phyloP scores from a whole-genome alignment of 148 eudicot genomes.

The Heliosperma pusillum region DNA sequence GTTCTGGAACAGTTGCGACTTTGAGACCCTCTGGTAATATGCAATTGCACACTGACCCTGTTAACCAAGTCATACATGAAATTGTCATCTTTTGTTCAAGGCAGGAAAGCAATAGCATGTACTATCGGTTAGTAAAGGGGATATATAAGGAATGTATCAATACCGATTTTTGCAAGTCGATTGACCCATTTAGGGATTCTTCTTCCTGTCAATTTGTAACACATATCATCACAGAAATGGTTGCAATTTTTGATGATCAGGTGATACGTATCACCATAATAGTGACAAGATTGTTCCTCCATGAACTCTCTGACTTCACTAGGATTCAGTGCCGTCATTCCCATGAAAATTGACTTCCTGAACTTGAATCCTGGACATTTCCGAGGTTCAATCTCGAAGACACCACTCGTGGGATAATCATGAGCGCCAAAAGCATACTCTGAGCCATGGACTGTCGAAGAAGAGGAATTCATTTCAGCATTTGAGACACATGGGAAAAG shows the following conservation, averaged over 20 bases:
- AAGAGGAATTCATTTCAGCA: constrained; percentile 4
- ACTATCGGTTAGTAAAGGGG: neutral
- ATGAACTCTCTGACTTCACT: constrained; percentile 67
- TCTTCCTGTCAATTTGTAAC: constrained; percentile 69
- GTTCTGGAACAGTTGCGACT: constrained; percentile 37
- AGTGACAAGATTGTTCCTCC: constrained; percentile 53
- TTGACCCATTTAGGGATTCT: constrained; percentile 91
- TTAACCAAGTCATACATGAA: neutral
- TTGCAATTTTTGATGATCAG: constrained; percentile 80
- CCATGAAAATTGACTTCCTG: constrained; percentile 73
- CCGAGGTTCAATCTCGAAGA: constrained; percentile 85
- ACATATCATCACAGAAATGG: constrained; percentile 75
- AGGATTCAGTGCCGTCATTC: constrained; percentile 55
- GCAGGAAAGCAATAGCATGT: constrained; percentile 2
- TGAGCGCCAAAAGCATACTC: constrained; percentile 97
- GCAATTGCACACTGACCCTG: constrained; percentile 83
- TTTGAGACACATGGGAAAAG: neutral
- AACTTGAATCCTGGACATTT: constrained; percentile 89
- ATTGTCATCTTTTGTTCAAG: neutral
- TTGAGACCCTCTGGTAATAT: constrained; percentile 70
- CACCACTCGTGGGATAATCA: constrained; percentile 76
- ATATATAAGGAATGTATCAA: neutral
- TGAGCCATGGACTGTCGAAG: constrained; percentile 59
- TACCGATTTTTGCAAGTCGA: constrained; percentile 88
- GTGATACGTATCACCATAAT: constrained; percentile 77